Conservation (phyloP, 495 filamentous ascomycete species). For the Lepidopterella palustris region DNA sequence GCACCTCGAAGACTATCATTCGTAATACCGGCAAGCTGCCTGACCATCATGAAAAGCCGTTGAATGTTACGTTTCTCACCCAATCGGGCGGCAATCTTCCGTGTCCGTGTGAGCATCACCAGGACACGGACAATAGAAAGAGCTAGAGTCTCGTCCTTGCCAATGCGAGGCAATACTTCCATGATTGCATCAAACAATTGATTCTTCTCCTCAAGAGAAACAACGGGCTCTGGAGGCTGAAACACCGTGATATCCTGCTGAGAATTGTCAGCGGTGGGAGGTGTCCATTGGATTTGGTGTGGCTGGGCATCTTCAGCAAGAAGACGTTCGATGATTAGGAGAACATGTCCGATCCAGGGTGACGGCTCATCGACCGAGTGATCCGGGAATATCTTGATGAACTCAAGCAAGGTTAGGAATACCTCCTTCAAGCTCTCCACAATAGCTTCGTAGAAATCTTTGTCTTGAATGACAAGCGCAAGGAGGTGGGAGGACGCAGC, state of each 20-base stretch:
- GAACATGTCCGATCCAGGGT: slow-evolving; percentile 86
- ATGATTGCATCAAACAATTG: slow-evolving; percentile 68
- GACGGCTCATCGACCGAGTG: slow-evolving; percentile 65
- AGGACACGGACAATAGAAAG: slow-evolving; percentile 76
- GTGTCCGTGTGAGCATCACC: slow-evolving; percentile 80
- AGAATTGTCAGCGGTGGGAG: slow-evolving; percentile 42
- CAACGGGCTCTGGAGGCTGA: slow-evolving; percentile 52
- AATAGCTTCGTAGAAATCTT: slow-evolving; percentile 70
- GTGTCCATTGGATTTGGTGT: slow-evolving; percentile 60
- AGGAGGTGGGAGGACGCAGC: slow-evolving; percentile 91
- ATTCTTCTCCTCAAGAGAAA: slow-evolving; percentile 59
- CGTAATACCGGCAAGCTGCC: slow-evolving; percentile 72
- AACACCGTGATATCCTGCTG: slow-evolving; percentile 50
- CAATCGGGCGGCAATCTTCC: slow-evolving; percentile 64
- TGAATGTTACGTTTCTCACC: slow-evolving; percentile 85
- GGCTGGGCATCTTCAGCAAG: slow-evolving; percentile 82
- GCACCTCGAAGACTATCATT: slow-evolving; percentile 69
- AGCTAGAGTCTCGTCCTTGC: slow-evolving; percentile 79
- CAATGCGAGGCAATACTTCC: slow-evolving; percentile 74
- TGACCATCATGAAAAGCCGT: slow-evolving; percentile 87
- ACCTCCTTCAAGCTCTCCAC: slow-evolving; percentile 71
- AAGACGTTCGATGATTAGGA: slow-evolving; percentile 84
- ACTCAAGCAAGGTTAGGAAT: slow-evolving; percentile 65
- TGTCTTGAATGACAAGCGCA: slow-evolving; percentile 77
- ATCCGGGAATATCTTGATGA: slow-evolving; percentile 67